Evolutionary conservation across 2,329 filamentous ascomycete species (phyloP).

Genomic region (Hypoxylon sp.): DNA sequence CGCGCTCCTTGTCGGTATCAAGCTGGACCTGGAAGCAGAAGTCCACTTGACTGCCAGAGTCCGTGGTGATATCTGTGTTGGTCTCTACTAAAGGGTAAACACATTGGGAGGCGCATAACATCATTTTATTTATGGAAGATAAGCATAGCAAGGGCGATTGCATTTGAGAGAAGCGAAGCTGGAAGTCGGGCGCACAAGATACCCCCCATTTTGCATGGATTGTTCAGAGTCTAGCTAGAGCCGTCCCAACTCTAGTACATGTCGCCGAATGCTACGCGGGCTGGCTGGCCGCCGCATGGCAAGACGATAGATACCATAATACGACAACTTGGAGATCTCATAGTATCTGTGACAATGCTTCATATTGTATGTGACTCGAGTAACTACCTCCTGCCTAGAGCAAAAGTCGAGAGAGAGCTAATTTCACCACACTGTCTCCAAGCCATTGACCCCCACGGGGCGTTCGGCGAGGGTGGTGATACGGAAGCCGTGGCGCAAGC

Average conservation of each 20-base stretch:
- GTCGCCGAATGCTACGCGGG: conserved; percentile 28
- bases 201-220: conserved; percentile 43
- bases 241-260: conserved; percentile 23
- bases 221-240: conserved; percentile 28
- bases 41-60: conserved; percentile 73
- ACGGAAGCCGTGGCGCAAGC: conserved; percentile 59
- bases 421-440: conserved; percentile 57
- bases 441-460: conserved; percentile 57
- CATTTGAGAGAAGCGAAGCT: conserved; percentile 29
- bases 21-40: conserved; percentile 74
- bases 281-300: conserved; percentile 41
- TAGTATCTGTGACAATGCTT: not conserved
- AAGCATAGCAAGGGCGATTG: conserved; percentile 22
- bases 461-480: conserved; percentile 59
- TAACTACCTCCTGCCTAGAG: not conserved
- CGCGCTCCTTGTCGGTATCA: conserved; percentile 72
- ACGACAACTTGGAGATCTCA: conserved; percentile 42
- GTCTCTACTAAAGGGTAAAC: conserved; percentile 63
- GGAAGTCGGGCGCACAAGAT: conserved; percentile 37
- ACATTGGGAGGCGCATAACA: not conserved
- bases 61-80: conserved; percentile 72
- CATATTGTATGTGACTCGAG: not conserved
- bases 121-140: conserved; percentile 21
- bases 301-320: conserved; percentile 35
- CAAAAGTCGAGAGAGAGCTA: not conserved